Evolutionary conservation across 2,329 filamentous ascomycete genomes (phyloP).

Genomic region (Sordariomycetes sp.): DNA sequence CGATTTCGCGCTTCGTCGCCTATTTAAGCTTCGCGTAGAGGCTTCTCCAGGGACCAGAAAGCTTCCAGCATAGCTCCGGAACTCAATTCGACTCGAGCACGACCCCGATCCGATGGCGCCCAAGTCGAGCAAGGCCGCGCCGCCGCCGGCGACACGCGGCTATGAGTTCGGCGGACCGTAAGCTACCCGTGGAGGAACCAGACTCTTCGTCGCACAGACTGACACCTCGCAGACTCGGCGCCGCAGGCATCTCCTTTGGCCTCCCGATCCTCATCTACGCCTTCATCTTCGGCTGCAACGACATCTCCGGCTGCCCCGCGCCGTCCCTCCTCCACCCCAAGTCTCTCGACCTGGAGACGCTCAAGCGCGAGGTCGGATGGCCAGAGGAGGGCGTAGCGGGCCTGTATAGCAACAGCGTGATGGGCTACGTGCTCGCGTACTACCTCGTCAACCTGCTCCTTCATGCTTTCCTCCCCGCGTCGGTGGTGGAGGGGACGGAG

Average conservation of each 20-base stretch:
- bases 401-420: conserved; percentile 59
- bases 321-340: conserved; percentile 67
- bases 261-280: conserved; percentile 71
- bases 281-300: conserved; percentile 82
- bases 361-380: conserved; percentile 80
- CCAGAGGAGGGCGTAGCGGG: conserved; percentile 58
- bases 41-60: background rate
- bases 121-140: conserved; percentile 15
- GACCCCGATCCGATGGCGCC: conserved; percentile 16
- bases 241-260: conserved; percentile 65
- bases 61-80: background rate
- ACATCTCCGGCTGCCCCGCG: conserved; percentile 81
- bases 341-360: conserved; percentile 56
- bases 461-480: conserved; percentile 66
- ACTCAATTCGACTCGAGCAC: background rate
- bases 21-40: background rate
- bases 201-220: background rate
- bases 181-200: conserved; percentile 11
- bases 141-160: conserved; percentile 22
- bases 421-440: conserved; percentile 64
- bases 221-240: conserved; percentile 50
- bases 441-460: conserved; percentile 67
- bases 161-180: conserved; percentile 45
- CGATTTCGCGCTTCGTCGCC: background rate
- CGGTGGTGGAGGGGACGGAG: conserved; percentile 58